Evolutionary conservation across 352 stramenopile species (phyloP).

Genomic region (Saprolegnia parasitica): DNA sequence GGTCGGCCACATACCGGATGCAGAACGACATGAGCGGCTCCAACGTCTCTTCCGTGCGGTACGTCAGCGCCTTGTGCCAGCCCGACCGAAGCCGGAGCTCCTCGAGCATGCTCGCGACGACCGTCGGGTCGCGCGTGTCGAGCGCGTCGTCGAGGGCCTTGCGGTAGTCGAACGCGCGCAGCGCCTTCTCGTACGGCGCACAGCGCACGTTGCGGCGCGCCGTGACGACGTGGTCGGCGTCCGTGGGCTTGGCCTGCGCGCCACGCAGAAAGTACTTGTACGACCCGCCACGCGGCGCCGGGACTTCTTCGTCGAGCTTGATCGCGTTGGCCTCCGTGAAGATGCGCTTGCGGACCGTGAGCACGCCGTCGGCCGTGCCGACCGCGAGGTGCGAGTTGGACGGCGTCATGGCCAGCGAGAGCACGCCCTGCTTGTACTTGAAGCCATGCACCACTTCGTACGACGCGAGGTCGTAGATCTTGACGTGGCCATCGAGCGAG

Average conservation of each 20-base stretch:
- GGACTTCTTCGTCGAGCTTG: conserved; percentile 3
- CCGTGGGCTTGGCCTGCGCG: conserved; percentile 71
- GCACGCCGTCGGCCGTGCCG: conserved; percentile 64
- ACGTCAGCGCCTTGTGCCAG: conserved; percentile 84
- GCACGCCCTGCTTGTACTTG: conserved; percentile 79
- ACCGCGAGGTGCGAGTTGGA: conserved; percentile 82
- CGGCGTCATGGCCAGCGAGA: conserved; percentile 77
- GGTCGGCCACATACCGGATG: conserved; percentile 93
- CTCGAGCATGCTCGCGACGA: conserved; percentile 92
- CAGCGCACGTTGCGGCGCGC: conserved; percentile 86
- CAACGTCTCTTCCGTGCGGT: conserved; percentile 91
- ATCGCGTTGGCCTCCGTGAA: conserved; percentile 47
- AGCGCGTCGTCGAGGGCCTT: conserved; percentile 94
- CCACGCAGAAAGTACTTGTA: conserved; percentile 89
- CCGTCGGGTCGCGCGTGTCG: conserved; percentile 82
- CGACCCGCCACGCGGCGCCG: conserved; percentile 48
- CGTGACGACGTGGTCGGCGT: conserved; percentile 73
- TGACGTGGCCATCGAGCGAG: conserved; percentile 89
- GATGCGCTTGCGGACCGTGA: conserved; percentile 77
- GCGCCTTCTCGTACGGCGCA: conserved; percentile 86
- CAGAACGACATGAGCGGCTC: conserved; percentile 94
- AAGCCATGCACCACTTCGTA: conserved; percentile 88
- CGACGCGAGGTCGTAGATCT: conserved; percentile 91
- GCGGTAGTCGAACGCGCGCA: conserved; percentile 95
- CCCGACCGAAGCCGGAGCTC: conserved; percentile 91